These are phyloP conservation scores for Kurtzmaniella quercitrusa DNA, from an alignment of 1,139 yeast genomes.

Conservation along the genomic window DNA sequence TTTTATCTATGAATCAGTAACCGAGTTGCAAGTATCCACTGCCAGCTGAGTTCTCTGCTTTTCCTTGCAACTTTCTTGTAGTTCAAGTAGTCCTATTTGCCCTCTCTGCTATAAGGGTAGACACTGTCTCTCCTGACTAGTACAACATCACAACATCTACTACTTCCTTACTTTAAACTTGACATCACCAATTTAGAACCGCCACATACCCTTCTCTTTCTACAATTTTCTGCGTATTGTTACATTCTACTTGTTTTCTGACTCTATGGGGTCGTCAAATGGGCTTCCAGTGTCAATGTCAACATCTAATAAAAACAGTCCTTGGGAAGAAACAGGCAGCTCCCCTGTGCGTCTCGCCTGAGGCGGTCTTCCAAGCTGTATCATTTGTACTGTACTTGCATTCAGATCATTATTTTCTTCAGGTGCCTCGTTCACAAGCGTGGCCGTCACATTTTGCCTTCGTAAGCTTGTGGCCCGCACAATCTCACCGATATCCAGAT, in stretches of 20 bases:
- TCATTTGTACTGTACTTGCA: slow-evolving; percentile 3
- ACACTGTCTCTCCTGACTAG: too few species aligned
- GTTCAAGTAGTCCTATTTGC: too few species aligned
- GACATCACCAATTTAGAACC: too few species aligned
- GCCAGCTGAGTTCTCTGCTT: too few species aligned
- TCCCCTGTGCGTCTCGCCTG: slow-evolving; percentile 3
- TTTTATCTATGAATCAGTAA: too few species aligned
- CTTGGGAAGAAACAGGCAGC: slow-evolving; percentile 14
- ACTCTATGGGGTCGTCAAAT: slow-evolving; percentile 24
- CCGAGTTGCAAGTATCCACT: too few species aligned
- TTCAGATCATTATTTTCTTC: not conserved
- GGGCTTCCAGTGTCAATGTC: slow-evolving; percentile 29
- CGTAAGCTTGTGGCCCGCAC: slow-evolving; percentile 41
- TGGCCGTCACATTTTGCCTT: slow-evolving; percentile 10
- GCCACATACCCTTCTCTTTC: too few species aligned
- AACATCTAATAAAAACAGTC: slow-evolving; percentile 35
- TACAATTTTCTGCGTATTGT: not conserved
- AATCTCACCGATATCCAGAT: slow-evolving; percentile 45
- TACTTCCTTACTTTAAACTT: too few species aligned
- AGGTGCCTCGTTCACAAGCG: slow-evolving; percentile 2
- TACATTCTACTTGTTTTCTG: not conserved
- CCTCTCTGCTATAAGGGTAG: too few species aligned
- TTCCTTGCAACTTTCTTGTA: too few species aligned
- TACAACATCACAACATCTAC: too few species aligned
- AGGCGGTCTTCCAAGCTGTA: slow-evolving; percentile 5